Evolutionary conservation across 768 basidiomycete species (phyloP).

Genomic region (Leccinellum luteum): DNA sequence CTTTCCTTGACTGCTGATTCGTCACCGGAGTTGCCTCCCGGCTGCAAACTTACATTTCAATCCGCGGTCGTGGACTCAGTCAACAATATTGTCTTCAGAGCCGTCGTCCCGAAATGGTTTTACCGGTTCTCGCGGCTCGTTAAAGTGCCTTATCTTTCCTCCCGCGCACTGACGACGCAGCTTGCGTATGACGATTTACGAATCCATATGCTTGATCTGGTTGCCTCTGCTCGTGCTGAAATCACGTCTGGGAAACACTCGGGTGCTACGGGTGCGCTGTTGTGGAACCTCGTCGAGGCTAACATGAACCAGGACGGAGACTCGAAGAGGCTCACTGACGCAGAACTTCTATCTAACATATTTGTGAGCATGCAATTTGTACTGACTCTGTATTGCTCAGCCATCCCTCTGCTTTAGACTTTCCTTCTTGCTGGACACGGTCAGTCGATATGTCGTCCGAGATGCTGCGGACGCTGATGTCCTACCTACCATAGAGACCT

Average conservation of each 20-base stretch:
- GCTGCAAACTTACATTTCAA: conserved; percentile 36
- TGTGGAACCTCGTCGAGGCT: conserved; percentile 46
- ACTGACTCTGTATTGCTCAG: background rate
- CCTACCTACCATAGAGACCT: conserved; percentile 37
- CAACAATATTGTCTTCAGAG: conserved; percentile 28
- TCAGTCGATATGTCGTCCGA: conserved; percentile 13
- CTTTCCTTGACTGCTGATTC: conserved; percentile 22
- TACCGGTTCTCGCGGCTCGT: conserved; percentile 20
- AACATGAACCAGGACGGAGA: conserved; percentile 39
- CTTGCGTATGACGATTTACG: conserved; percentile 37
- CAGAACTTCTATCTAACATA: conserved; percentile 46
- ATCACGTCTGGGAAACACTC: conserved; percentile 28
- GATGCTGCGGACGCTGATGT: conserved; percentile 3
- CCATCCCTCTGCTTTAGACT: conserved; percentile 24
- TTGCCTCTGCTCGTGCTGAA: conserved; percentile 37
- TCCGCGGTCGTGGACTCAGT: conserved; percentile 29
- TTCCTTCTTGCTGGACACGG: conserved; percentile 53
- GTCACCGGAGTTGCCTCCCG: conserved; percentile 21
- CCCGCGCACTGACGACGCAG: conserved; percentile 26
- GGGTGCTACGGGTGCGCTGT: conserved; percentile 30
- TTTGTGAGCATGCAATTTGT: conserved; percentile 35
- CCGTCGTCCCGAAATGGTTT: conserved; percentile 34
- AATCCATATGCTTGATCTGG: conserved; percentile 40
- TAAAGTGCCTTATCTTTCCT: conserved; percentile 37
- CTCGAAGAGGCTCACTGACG: conserved; percentile 38